Conservation (phyloP, 2,329 filamentous ascomycete species). For the Fusarium haematococcum region DNA sequence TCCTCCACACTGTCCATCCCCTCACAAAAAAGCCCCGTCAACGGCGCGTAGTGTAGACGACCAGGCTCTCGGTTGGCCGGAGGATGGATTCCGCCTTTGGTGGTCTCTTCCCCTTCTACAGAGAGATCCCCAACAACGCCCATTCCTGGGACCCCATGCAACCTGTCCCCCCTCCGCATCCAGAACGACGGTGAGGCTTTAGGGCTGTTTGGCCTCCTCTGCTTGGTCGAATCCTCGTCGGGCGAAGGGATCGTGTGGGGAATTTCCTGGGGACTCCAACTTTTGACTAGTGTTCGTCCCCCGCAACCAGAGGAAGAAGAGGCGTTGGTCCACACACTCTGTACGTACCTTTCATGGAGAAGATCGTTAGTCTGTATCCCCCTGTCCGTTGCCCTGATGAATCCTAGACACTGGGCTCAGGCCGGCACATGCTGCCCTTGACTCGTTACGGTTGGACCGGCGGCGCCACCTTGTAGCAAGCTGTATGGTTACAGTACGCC, state of each 20-base stretch:
- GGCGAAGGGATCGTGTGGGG: slow-evolving; percentile 45
- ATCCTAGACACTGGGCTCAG: slow-evolving; percentile 27
- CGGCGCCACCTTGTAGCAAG: slow-evolving; percentile 3
- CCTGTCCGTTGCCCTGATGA: slow-evolving; percentile 21
- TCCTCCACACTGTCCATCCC: slow-evolving; percentile 4
- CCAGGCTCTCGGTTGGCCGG: slow-evolving; percentile 17
- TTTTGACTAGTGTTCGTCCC: slow-evolving; percentile 34
- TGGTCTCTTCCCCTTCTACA: not conserved
- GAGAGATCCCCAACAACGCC: slow-evolving; percentile 18
- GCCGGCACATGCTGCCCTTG: slow-evolving; percentile 16
- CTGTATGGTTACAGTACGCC: not conserved
- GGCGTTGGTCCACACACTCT: not conserved
- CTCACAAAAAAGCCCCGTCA: slow-evolving; percentile 5
- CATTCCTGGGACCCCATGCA: slow-evolving; percentile 10
- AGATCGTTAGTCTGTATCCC: not conserved
- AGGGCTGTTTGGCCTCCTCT: not conserved
- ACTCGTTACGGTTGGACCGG: slow-evolving; percentile 33
- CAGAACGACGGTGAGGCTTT: slow-evolving; percentile 31
- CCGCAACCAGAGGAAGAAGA: slow-evolving; percentile 30
- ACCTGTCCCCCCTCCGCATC: slow-evolving; percentile 17
- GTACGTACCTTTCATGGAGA: not conserved
- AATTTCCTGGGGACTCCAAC: slow-evolving; percentile 38
- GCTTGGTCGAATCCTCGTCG: slow-evolving; percentile 20
- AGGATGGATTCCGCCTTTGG: slow-evolving; percentile 14
- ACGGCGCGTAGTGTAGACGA: not conserved